Conservation (phyloP, 2,329 filamentous ascomycete species). For the Colletotrichum tanaceti region DNA sequence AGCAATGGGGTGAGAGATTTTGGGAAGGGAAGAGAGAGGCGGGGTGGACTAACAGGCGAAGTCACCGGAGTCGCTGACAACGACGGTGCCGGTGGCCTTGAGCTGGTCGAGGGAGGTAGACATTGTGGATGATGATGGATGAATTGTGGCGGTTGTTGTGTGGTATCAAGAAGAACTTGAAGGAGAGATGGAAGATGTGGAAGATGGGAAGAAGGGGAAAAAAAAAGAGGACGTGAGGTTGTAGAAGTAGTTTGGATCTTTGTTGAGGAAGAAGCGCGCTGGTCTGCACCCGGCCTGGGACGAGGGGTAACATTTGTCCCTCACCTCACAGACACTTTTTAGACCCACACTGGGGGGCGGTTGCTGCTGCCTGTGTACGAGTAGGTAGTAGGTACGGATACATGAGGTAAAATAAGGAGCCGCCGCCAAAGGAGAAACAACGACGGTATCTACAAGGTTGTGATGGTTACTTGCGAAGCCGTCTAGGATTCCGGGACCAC, state of each 20-base stretch:
- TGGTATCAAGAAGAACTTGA: slow-evolving; percentile 14
- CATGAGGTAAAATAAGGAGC: not conserved
- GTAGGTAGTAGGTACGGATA: not conserved
- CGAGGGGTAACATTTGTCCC: slow-evolving; percentile 30
- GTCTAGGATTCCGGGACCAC: not conserved
- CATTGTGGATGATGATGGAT: slow-evolving; percentile 64
- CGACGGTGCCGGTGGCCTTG: slow-evolving; percentile 95
- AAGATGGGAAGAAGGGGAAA: slow-evolving; percentile 22
- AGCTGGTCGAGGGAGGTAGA: slow-evolving; percentile 93
- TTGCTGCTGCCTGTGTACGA: slow-evolving; percentile 5
- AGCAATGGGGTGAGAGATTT: slow-evolving; percentile 23
- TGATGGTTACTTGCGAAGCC: not conserved
- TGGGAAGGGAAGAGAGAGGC: slow-evolving; percentile 19
- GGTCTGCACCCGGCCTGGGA: slow-evolving; percentile 10
- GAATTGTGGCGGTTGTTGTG: slow-evolving; percentile 28
- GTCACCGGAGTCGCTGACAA: slow-evolving; percentile 96
- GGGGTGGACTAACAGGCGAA: slow-evolving; percentile 74
- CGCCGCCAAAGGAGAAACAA: not conserved
- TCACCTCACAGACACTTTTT: slow-evolving; percentile 15
- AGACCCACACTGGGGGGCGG: slow-evolving; percentile 15
- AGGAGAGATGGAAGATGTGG: slow-evolving; percentile 2
- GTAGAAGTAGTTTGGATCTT: slow-evolving; percentile 30
- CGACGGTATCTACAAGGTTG: slow-evolving; percentile 7
- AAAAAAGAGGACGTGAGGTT: slow-evolving; percentile 28
- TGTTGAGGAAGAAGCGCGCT: slow-evolving; percentile 19